Conservation (phyloP, 345 rosid species). For the Psidium friedrichsthalianum region DNA sequence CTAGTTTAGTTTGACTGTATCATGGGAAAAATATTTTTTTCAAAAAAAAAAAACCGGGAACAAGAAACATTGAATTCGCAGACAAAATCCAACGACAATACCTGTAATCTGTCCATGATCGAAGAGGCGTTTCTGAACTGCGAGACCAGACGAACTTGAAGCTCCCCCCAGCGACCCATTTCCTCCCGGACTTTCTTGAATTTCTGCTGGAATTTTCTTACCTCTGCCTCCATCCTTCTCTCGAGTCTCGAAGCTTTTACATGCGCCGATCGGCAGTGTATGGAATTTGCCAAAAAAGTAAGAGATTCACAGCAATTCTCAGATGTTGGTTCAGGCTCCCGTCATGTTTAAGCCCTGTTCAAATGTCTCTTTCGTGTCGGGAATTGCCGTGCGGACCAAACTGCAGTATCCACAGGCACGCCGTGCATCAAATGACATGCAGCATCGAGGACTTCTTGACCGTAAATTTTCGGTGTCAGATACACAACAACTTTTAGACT, state of each 20-base stretch:
- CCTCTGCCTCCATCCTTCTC: constrained; percentile 44
- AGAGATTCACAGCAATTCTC: neutral
- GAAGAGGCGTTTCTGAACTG: constrained; percentile 58
- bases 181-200: constrained; percentile 46
- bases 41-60: neutral
- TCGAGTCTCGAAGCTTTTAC: neutral
- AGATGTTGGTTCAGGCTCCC: neutral
- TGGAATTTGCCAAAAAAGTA: neutral
- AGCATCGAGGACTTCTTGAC: neutral
- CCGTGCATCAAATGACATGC: no score
- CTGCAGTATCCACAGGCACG: no score
- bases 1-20: neutral
- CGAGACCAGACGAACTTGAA: constrained; percentile 50
- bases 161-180: constrained; percentile 56
- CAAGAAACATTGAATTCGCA: neutral
- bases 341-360: neutral
- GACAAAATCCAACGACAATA: neutral
- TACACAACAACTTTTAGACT: no score
- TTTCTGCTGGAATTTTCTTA: constrained; percentile 64
- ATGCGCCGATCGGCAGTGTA: neutral
- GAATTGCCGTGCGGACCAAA: no score
- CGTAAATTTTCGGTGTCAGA: neutral
- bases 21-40: neutral
- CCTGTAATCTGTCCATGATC: constrained; percentile 64
- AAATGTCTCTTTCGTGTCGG: no score